Percentiles rank a stretch among this genome's conserved stretches.
Evolutionary conservation across 768 basidiomycete species (phyloP).

Genomic region (Glaciozyma martinii): DNA sequence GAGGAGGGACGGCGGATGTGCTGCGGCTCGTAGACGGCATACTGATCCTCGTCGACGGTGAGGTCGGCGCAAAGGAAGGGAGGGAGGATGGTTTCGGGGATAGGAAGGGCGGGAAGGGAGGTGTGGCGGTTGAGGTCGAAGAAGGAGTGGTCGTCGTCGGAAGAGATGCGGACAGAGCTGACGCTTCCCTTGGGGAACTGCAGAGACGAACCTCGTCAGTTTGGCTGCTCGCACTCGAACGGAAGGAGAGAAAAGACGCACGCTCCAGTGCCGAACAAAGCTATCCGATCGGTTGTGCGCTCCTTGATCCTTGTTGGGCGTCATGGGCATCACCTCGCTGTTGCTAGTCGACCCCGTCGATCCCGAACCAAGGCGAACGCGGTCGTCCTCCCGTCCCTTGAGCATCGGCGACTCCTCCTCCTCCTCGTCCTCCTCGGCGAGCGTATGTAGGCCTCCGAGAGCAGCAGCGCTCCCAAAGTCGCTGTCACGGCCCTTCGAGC

Average conservation of each 20-base stretch:
- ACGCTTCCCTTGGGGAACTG: constrained; percentile 29
- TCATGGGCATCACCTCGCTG: constrained; percentile 23
- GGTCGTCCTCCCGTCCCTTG: not conserved
- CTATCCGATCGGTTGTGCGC: constrained; percentile 25
- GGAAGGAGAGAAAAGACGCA: not conserved
- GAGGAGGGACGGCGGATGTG: constrained; percentile 31
- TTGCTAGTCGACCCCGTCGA: constrained; percentile 13
- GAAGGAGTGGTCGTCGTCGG: constrained; percentile 28
- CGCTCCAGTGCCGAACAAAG: constrained; percentile 31
- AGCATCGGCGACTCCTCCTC: constrained; percentile 28
- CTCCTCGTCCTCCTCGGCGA: constrained; percentile 32
- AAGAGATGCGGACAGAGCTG: constrained; percentile 15
- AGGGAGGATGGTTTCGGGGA: constrained; percentile 23
- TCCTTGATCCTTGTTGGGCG: constrained; percentile 12
- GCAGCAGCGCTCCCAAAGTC: not conserved
- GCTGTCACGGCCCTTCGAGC: constrained; percentile 5
- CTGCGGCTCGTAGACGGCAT: constrained; percentile 10
- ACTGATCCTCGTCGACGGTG: constrained; percentile 26
- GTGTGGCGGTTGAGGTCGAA: constrained; percentile 32
- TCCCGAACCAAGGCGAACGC: constrained; percentile 5
- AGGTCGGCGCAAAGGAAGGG: constrained; percentile 27
- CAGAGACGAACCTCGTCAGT: not conserved
- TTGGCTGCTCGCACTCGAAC: too few species aligned
- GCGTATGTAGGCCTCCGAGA: constrained; percentile 21
- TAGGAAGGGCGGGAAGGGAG: constrained; percentile 28